A percentile compares a stretch with the other conserved stretches of the same genome.
Evolutionary conservation across 2,329 filamentous ascomycete genomes (phyloP).

Genomic region (Fusarium coffeatum): DNA sequence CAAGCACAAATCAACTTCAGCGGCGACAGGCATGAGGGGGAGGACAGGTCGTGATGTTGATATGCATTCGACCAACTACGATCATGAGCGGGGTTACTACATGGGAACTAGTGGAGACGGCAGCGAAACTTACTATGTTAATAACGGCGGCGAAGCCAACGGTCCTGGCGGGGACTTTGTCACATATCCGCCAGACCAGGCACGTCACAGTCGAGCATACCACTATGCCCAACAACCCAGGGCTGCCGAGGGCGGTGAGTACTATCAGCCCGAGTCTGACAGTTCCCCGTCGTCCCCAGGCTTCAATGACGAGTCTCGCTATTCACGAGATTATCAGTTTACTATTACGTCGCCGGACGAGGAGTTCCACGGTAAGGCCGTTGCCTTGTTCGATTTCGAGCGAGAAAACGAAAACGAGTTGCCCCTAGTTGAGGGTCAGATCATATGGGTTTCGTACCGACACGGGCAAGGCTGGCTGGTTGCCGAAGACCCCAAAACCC

Average conservation of each 20-base stretch:
- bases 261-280: conserved; percentile 66
- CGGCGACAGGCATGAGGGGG: conserved; percentile 57
- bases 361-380: conserved; percentile 96
- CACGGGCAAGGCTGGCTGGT: conserved; percentile 98
- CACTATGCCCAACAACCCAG: conserved; percentile 59
- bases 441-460: conserved; percentile 95
- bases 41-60: conserved; percentile 60
- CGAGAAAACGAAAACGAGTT: conserved; percentile 97
- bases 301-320: conserved; percentile 75
- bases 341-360: conserved; percentile 95
- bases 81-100: conserved; percentile 74
- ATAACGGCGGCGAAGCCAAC: conserved; percentile 75
- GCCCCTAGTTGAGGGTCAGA: conserved; percentile 90
- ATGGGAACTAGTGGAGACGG: conserved; percentile 75
- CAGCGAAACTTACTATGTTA: conserved; percentile 79
- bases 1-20: conserved; percentile 80
- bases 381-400: conserved; percentile 94
- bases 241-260: conserved; percentile 62
- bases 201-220: conserved; percentile 65
- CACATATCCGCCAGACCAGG: conserved; percentile 77
- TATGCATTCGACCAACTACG: conserved; percentile 63
- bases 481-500: conserved; percentile 93
- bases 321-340: conserved; percentile 92
- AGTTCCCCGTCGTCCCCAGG: conserved; percentile 70
- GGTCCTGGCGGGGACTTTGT: conserved; percentile 84